Evolutionary conservation across 2,329 filamentous ascomycete species (phyloP).

Genomic region (Colletotrichum tabaci): DNA sequence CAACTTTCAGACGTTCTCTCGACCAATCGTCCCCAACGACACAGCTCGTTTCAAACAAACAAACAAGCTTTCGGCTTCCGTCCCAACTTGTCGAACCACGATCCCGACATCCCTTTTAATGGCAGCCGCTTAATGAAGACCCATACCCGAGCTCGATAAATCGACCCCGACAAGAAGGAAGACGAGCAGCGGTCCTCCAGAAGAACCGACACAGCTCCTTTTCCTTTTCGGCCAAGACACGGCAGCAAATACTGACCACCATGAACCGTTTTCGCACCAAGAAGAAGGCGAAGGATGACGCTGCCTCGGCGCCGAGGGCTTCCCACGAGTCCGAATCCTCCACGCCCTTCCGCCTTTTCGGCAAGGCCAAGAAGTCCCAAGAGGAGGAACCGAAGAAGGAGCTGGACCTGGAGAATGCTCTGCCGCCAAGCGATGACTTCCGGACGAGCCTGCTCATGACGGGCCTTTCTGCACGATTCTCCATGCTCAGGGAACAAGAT

Average conservation of each 20-base stretch:
- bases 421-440: slow-evolving; percentile 91
- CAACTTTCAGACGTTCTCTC: slow-evolving; percentile 30
- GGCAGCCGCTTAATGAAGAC: slow-evolving; percentile 37
- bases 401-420: slow-evolving; percentile 79
- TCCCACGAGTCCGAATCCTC: slow-evolving; percentile 71
- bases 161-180: slow-evolving; percentile 16
- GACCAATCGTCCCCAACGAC: slow-evolving; percentile 25
- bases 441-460: slow-evolving; percentile 97
- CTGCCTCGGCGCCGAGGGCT: slow-evolving; percentile 56
- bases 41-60: slow-evolving; percentile 28
- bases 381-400: slow-evolving; percentile 74
- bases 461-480: slow-evolving; percentile 93
- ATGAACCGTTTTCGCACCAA: slow-evolving; percentile 87
- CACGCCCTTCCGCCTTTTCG: slow-evolving; percentile 68
- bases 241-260: slow-evolving; percentile 38
- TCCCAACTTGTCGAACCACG: slow-evolving; percentile 19
- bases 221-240: neutral
- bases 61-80: slow-evolving; percentile 12
- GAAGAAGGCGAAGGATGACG: slow-evolving; percentile 77
- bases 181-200: neutral
- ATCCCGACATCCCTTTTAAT: slow-evolving; percentile 33
- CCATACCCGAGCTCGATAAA: slow-evolving; percentile 28
- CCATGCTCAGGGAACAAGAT: slow-evolving; percentile 95
- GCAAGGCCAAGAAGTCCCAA: slow-evolving; percentile 67
- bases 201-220: neutral